phyloP scores from a whole-genome alignment of 2,329 filamentous ascomycete genomes.

The Hypoxylon sp. region DNA sequence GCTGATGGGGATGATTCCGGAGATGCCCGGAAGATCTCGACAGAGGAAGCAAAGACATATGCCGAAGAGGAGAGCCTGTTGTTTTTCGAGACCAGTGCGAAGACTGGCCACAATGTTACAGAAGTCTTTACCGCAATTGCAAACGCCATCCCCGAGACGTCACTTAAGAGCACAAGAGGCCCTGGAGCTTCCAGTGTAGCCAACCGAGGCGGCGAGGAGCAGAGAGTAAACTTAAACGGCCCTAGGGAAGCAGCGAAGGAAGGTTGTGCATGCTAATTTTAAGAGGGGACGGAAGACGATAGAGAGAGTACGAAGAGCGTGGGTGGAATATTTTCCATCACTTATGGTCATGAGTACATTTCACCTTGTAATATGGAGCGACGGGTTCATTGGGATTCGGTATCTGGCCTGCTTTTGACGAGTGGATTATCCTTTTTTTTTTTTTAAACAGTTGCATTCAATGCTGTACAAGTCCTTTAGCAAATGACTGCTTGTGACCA shows the following conservation, averaged over 20 bases:
- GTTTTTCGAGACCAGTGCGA: constrained; percentile 98
- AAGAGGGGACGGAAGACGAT: constrained; percentile 2
- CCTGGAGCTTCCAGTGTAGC: constrained; percentile 72
- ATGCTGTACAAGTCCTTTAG: constrained; percentile 24
- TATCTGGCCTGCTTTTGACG: constrained; percentile 41
- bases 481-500: constrained; percentile 24
- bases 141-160: constrained; percentile 97
- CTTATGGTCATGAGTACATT: constrained; percentile 45
- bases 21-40: constrained; percentile 89
- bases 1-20: constrained; percentile 70
- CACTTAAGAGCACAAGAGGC: constrained; percentile 89
- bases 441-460: constrained; percentile 32
- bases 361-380: constrained; percentile 53
- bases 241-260: constrained; percentile 86
- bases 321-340: constrained; percentile 36
- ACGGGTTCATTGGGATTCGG: constrained; percentile 48
- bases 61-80: constrained; percentile 94
- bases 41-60: constrained; percentile 91
- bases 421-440: constrained; percentile 46
- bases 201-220: constrained; percentile 74
- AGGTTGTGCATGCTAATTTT: constrained; percentile 84
- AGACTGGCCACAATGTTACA: constrained; percentile 93
- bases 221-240: constrained; percentile 86
- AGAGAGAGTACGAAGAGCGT: constrained; percentile 12
- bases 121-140: constrained; percentile 99